phyloP scores from a whole-genome alignment of 2,329 filamentous ascomycete species.

The Verticillium klebahnii region DNA sequence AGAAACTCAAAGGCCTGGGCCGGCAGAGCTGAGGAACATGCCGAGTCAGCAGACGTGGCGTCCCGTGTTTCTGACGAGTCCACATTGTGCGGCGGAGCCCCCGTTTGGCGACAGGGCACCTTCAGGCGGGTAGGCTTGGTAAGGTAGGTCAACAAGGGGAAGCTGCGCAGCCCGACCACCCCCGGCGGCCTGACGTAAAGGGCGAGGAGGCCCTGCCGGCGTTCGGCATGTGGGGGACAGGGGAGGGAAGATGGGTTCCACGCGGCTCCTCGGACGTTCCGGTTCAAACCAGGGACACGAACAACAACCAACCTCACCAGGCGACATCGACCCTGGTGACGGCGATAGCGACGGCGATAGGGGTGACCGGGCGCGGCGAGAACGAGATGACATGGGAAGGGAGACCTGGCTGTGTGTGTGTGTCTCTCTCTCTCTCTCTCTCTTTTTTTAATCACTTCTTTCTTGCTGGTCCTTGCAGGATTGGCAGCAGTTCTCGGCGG shows the following conservation, averaged over 20 bases:
- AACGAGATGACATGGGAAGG: neutral
- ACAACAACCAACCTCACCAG: neutral
- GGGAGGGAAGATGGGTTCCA: neutral
- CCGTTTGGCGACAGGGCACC: neutral
- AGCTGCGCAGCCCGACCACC: neutral
- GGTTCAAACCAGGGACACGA: neutral
- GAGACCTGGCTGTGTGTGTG: too few species aligned
- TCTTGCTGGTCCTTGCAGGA: too few species aligned
- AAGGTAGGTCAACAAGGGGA: neutral
- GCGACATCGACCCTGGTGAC: too few species aligned
- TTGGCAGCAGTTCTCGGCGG: too few species aligned
- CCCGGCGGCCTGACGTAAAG: neutral
- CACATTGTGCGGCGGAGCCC: neutral
- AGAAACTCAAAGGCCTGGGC: too few species aligned
- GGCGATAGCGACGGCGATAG: too few species aligned
- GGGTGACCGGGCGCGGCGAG: too few species aligned
- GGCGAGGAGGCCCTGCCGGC: too few species aligned
- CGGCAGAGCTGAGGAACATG: neutral
- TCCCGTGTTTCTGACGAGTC: neutral
- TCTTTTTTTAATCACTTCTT: too few species aligned
- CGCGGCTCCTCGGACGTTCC: neutral
- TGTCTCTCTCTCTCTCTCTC: too few species aligned
- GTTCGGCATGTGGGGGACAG: neutral
- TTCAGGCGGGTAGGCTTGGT: neutral
- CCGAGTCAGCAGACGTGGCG: neutral